Conservation (phyloP, 345 rosid species). For the Boechera retrofracta region DNA sequence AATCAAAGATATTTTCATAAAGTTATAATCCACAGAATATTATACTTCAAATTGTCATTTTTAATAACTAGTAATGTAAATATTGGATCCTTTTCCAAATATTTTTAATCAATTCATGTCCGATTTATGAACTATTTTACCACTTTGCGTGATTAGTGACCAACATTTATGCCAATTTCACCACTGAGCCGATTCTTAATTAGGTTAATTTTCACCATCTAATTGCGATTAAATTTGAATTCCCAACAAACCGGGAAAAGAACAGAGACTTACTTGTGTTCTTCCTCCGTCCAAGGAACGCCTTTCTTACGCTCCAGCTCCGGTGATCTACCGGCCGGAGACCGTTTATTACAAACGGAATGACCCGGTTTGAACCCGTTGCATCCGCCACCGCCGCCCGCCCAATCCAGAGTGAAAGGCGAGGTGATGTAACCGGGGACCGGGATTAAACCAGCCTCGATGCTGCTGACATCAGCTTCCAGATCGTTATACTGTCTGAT, state of each 20-base stretch:
- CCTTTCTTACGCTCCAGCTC: slow-evolving; percentile 98
- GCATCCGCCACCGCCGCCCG: slow-evolving; percentile 17
- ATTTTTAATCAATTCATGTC: not conserved
- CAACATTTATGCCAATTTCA: not conserved
- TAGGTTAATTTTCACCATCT: not conserved
- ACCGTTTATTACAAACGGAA: slow-evolving; percentile 57
- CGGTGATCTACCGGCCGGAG: slow-evolving; percentile 54
- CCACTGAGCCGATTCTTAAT: not conserved
- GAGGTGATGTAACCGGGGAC: slow-evolving; percentile 67
- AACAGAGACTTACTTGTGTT: slow-evolving; percentile 73
- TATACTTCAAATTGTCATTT: slow-evolving; percentile 8
- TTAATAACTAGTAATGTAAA: not conserved
- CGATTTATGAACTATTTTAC: slow-evolving; percentile 2
- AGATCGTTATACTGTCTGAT: slow-evolving; percentile 76
- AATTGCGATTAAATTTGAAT: not conserved
- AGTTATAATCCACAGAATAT: not conserved
- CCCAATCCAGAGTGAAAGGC: slow-evolving; percentile 78
- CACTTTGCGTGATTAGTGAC: slow-evolving; percentile 9
- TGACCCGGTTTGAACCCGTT: slow-evolving; percentile 37
- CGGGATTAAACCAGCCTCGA: slow-evolving; percentile 86
- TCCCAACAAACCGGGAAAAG: slow-evolving; percentile 6
- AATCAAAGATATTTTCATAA: slow-evolving; percentile 22
- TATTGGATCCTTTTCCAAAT: not conserved
- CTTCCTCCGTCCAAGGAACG: slow-evolving; percentile 99
- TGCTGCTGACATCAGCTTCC: slow-evolving; percentile 81